These are phyloP conservation scores for Kokia cookei DNA, from an alignment of 441 rosid species.

Conservation along the genomic window DNA sequence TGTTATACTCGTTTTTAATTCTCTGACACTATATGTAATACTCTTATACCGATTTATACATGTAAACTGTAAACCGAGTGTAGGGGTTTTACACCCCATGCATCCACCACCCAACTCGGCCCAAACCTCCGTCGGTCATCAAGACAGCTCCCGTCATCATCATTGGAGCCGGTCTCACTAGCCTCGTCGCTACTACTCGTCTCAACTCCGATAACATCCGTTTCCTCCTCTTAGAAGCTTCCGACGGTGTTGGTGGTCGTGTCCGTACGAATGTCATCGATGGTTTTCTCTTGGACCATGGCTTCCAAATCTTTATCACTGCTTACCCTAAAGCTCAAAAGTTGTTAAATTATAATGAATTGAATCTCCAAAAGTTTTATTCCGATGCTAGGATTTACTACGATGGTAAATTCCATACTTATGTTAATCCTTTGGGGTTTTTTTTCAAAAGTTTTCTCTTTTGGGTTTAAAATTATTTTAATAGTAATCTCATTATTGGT, in stretches of 20 bases:
- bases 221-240: conserved; percentile 70
- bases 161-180: conserved; percentile 80
- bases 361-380: conserved; percentile 56
- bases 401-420: conserved; percentile 58
- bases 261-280: conserved; percentile 76
- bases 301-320: conserved; percentile 93
- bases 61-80: no score
- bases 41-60: no score
- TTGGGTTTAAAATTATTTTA: no score
- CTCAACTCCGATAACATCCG: conserved; percentile 55
- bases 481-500: no score
- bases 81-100: no score
- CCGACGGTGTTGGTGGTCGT: conserved; percentile 83
- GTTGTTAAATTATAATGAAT: conserved; percentile 56
- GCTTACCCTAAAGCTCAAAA: conserved; percentile 80
- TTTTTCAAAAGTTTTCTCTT: no score
- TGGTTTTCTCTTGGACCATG: conserved; percentile 79
- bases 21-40: no score
- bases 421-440: conserved; percentile 57
- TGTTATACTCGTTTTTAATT: no score
- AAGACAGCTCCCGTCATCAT: conserved; percentile 35
- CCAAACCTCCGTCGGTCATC: conserved; percentile 3
- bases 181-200: conserved; percentile 74
- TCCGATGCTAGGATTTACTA: conserved; percentile 71
- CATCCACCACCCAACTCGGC: conserved; percentile 12